phyloP scores from a whole-genome alignment of 2,329 filamentous ascomycete genomes.

The Cladosporium colombiae region DNA sequence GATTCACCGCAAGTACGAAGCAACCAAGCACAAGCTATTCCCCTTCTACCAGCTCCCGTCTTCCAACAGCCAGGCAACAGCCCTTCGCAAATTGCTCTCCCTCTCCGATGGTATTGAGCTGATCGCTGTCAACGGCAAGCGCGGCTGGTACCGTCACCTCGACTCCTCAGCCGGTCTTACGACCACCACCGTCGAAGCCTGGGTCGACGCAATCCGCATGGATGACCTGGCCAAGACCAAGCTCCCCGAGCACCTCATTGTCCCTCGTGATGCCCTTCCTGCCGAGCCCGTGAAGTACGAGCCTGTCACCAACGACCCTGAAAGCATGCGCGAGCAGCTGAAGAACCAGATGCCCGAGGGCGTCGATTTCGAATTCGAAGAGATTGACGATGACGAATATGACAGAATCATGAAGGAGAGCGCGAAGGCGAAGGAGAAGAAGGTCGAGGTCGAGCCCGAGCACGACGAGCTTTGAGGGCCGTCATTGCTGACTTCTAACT shows the following conservation, averaged over 20 bases:
- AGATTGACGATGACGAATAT: constrained; percentile 38
- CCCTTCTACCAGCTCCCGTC: constrained; percentile 76
- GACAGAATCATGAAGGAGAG: constrained; percentile 34
- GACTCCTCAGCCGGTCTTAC: constrained; percentile 55
- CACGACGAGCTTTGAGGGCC: constrained; percentile 19
- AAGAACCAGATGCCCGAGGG: constrained; percentile 36
- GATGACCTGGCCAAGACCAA: constrained; percentile 80
- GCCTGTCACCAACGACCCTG: constrained; percentile 20
- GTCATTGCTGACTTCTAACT: background rate
- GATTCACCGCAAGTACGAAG: constrained; percentile 72
- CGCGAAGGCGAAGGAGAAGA: constrained; percentile 19
- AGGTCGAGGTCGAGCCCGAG: constrained; percentile 6
- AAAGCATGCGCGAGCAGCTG: constrained; percentile 27
- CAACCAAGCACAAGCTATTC: constrained; percentile 69
- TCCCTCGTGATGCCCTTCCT: constrained; percentile 31
- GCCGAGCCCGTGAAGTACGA: constrained; percentile 29
- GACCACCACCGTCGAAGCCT: constrained; percentile 62
- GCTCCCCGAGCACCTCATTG: constrained; percentile 55
- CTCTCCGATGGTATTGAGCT: constrained; percentile 65
- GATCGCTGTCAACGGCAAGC: constrained; percentile 80
- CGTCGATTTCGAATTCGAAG: constrained; percentile 37
- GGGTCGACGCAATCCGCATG: constrained; percentile 89
- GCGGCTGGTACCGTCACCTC: constrained; percentile 82
- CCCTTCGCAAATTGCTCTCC: constrained; percentile 63
- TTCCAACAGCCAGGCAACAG: constrained; percentile 57